Base-by-base conservation (phyloP, 2,329 filamentous ascomycete genomes). In the Monilinia fructicola region DNA sequence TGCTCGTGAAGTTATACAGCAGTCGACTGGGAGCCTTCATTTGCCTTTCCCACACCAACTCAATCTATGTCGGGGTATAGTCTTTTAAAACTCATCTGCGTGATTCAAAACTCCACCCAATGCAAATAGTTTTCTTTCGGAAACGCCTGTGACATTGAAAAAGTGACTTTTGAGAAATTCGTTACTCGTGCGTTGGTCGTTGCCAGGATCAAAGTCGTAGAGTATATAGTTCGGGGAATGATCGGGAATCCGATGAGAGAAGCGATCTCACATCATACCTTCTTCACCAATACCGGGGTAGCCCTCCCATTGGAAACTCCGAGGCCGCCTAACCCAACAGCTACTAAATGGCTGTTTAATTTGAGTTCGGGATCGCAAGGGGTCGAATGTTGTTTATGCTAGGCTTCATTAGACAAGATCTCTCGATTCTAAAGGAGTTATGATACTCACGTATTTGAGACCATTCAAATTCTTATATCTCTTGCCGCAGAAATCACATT, bases 401-500 rank as follows among this genome's bases (percentile, higher is more conserved):
- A 68, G 69, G 42, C 38, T 68, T 26, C 16, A 74, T 83, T 72
- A 82, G 79, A 67, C 56, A 56, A 67, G 40, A 54, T 60, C 54
- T 48, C 12, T 54, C 21, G 44, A 48, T 52, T 23, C 31, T 9
- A 64, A 40, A 52, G 23, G 53, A 50, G 52, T 54, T 46, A 46
- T 6, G 10, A 28, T 48, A 80, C 86, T 79, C 79, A 89, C 87
- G 77, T 99, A 99, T 87, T 99, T 99, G 69, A 99, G 85, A 9
- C 95, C 95, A 79, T 99, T 99, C 69, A 99, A 79, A 76, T 99
- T 99, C 87, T 99, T 99, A 81, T 99, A 99, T 63, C 95, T 90
- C 82, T 99, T 99, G 74, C 94, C 93, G 77, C 95, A 99, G 14
- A 93, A 90, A 71, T 98, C 93, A 78, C 95, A 99, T 76, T 93